These are phyloP conservation scores for Fraxinus quadrangulata DNA, from an alignment of 257 asterid species.

Conservation along the genomic window DNA sequence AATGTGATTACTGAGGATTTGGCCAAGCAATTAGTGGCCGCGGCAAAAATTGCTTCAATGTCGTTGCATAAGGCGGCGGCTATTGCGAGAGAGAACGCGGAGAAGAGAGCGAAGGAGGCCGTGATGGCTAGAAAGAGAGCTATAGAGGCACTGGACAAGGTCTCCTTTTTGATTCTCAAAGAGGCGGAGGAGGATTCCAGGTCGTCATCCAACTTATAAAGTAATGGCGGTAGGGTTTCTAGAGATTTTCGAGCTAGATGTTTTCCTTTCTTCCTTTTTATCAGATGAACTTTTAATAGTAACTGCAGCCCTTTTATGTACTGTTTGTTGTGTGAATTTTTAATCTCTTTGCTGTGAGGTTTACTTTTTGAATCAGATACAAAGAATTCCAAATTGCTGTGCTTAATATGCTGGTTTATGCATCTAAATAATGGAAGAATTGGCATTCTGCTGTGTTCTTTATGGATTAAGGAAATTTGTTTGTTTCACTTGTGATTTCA, in stretches of 20 bases:
- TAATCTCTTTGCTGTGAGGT: background rate
- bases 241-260: background rate
- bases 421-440: background rate
- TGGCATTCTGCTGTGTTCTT: background rate
- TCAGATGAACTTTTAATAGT: background rate
- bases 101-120: conserved; percentile 35
- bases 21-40: conserved; percentile 31
- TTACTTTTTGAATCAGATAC: background rate
- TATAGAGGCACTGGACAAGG: conserved; percentile 36
- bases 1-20: conserved; percentile 9
- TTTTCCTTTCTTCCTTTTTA: background rate
- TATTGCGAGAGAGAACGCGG: conserved; percentile 39
- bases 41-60: conserved; percentile 39
- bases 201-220: background rate
- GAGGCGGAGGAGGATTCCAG: background rate
- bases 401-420: background rate
- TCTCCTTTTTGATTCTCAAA: conserved; percentile 17
- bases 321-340: background rate
- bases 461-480: background rate
- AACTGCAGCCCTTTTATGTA: background rate
- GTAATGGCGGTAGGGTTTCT: background rate
- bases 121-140: conserved; percentile 31
- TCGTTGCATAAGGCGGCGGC: conserved; percentile 35
- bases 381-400: background rate
- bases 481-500: background rate